Conservation (phyloP, 306 rosid genomes). For the Vicia faba region DNA sequence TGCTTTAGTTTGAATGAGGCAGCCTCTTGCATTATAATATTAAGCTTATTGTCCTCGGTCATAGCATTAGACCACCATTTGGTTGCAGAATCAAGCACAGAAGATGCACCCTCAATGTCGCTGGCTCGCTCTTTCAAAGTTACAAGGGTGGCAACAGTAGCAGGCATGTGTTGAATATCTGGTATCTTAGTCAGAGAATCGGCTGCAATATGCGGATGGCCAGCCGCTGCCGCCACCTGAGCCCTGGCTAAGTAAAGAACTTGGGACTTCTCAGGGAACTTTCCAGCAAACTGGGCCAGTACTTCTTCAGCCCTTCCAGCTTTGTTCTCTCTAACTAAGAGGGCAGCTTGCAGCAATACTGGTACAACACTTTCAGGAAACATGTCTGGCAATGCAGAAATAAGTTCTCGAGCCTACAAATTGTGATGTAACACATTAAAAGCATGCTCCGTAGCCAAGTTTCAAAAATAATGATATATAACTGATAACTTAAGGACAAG, state of each 20-base stretch:
- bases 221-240: conserved; percentile 93
- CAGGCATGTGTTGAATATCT: conserved; percentile 90
- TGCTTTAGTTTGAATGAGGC: conserved; percentile 88
- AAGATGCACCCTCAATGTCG: conserved; percentile 84
- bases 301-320: conserved; percentile 92
- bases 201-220: conserved; percentile 85
- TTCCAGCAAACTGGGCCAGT: conserved; percentile 70
- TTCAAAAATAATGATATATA: conserved; percentile 14
- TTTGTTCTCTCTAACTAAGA: conserved; percentile 90
- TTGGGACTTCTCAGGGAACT: conserved; percentile 78
- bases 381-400: conserved; percentile 70
- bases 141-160: conserved; percentile 93
- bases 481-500: conserved; percentile 4
- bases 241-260: conserved; percentile 76
- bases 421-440: conserved; percentile 34
- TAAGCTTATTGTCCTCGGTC: conserved; percentile 82
- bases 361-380: conserved; percentile 77
- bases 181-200: conserved; percentile 81
- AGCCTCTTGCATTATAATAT: conserved; percentile 80
- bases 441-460: conserved; percentile 20
- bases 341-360: conserved; percentile 78
- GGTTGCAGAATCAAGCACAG: conserved; percentile 83
- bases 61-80: conserved; percentile 96
- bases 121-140: conserved; percentile 88
- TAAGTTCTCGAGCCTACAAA: conserved; percentile 86